Base-by-base conservation (phyloP, 495 filamentous ascomycete genomes). In the Aspergillus sparsus region DNA sequence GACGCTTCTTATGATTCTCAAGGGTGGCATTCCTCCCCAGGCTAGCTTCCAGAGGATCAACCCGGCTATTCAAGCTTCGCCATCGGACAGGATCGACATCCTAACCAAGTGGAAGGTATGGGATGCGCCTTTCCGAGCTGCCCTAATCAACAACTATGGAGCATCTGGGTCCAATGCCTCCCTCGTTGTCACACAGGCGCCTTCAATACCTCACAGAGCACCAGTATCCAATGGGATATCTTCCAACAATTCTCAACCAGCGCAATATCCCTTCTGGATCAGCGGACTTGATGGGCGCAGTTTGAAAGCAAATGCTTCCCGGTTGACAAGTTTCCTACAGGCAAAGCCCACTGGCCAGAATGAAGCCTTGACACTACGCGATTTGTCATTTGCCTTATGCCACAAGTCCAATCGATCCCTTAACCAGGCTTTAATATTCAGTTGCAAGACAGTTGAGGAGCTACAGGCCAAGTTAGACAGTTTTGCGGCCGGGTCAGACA, bases 131-230 rank as follows among this genome's bases (percentile, higher is more conserved):
- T 69, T 60, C 33, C 57, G 67, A 4, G 69, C 62, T 0, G 82
- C 80, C 0, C 53, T 80, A 0, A 70, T 86, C 50, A 74, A 71
- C 62, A 80, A 72, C 37, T 80, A 80, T 42, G 79, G 78, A 3
- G 78, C 78, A 0, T 71, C 73, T 4, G 78, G 79, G 0, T 70
- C 65, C 13, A 82, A 80, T 64, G 68, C 72, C 0, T 66, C 69
- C 5, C 15, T 71, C 10, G 35, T 77, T 18, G 53, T 80, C 6
- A 54, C 55, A 0, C 53, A 73, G 13, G n/a, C 54, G 2, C n/a
- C 56, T 9, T 13, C 9, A 2, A n/a, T 0, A 12, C 44, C n/a
- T 44, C 58, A n/a, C n/a, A n/a, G n/a, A n/a, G n/a, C n/a, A n/a
- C n/a, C 11, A 39, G 27, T 0, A 7, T 2, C 37, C 21, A 27